These are phyloP conservation scores for Rutstroemia sydowiana DNA, from an alignment of 2,329 filamentous ascomycete species.

Conservation along the genomic window DNA sequence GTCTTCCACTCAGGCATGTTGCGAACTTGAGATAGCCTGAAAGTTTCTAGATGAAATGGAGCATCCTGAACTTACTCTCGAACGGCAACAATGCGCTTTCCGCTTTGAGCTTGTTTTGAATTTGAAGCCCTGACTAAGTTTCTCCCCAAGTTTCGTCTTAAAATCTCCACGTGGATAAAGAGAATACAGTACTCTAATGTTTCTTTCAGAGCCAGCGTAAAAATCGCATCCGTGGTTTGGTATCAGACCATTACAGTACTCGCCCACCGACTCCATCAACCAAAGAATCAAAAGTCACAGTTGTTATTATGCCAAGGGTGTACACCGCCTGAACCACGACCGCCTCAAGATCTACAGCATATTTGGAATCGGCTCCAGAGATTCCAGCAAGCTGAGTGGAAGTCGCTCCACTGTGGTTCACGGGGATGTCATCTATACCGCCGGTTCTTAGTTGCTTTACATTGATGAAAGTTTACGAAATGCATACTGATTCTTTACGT, in stretches of 20 bases:
- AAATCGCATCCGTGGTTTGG: not conserved
- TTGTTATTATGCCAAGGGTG: not conserved
- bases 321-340: constrained; percentile 5
- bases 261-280: not conserved
- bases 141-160: not conserved
- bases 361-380: not conserved
- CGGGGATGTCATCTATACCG: not conserved
- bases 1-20: not conserved
- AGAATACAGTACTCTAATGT: too few relatives aligned
- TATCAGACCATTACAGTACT: not conserved
- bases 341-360: constrained; percentile 4
- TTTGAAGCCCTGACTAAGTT: constrained; percentile 3
- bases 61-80: not conserved
- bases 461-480: not conserved
- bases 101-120: not conserved
- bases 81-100: constrained; percentile 7
- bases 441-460: constrained; percentile 4
- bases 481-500: too few relatives aligned
- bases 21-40: not conserved
- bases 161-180: constrained; percentile 4
- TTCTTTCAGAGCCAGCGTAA: constrained; percentile 1
- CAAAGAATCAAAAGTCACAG: not conserved
- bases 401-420: constrained; percentile 5
- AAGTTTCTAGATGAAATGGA: constrained; percentile 4
- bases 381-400: not conserved